phyloP scores from a whole-genome alignment of 2,329 filamentous ascomycete species.

The Cryphonectria parasitica region DNA sequence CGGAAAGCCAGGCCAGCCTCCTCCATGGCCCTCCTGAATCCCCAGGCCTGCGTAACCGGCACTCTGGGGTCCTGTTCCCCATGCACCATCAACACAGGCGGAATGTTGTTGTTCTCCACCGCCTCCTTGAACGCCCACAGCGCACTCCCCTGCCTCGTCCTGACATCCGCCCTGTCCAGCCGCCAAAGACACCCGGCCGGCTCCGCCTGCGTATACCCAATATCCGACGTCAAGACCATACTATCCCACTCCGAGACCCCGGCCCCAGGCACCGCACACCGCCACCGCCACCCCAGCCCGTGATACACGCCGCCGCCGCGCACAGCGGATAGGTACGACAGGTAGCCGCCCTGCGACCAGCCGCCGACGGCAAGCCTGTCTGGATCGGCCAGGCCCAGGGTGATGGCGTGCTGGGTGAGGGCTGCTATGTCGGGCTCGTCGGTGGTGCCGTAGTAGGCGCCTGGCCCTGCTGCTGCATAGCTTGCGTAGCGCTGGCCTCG shows the following conservation, averaged over 20 bases:
- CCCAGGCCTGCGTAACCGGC: constrained; percentile 40
- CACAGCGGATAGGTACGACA: constrained; percentile 42
- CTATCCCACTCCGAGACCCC: constrained; percentile 44
- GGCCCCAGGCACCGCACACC: constrained; percentile 41
- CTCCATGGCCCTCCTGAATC: constrained; percentile 38
- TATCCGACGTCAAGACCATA: constrained; percentile 40
- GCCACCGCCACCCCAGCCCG: constrained; percentile 41
- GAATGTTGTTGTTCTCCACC: constrained; percentile 19
- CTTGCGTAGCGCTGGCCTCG: constrained; percentile 40
- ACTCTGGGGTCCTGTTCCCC: constrained; percentile 39
- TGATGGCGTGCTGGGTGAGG: constrained; percentile 40
- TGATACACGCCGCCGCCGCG: constrained; percentile 39
- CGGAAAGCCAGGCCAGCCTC: constrained; percentile 37
- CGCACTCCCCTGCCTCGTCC: constrained; percentile 14
- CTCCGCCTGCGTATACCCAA: constrained; percentile 35
- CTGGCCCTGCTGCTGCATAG: constrained; percentile 34
- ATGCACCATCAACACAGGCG: constrained; percentile 35
- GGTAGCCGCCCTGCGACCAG: constrained; percentile 44
- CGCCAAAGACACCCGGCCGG: constrained; percentile 36
- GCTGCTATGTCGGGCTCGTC: constrained; percentile 45
- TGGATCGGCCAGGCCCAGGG: constrained; percentile 37
- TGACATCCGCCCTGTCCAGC: constrained; percentile 24
- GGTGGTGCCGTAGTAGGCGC: constrained; percentile 36
- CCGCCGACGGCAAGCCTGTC: constrained; percentile 42
- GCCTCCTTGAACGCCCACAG: constrained; percentile 26